Evolutionary conservation across 192 early-diverging fungal species (phyloP).

Genomic region (Entomortierella lignicola): DNA sequence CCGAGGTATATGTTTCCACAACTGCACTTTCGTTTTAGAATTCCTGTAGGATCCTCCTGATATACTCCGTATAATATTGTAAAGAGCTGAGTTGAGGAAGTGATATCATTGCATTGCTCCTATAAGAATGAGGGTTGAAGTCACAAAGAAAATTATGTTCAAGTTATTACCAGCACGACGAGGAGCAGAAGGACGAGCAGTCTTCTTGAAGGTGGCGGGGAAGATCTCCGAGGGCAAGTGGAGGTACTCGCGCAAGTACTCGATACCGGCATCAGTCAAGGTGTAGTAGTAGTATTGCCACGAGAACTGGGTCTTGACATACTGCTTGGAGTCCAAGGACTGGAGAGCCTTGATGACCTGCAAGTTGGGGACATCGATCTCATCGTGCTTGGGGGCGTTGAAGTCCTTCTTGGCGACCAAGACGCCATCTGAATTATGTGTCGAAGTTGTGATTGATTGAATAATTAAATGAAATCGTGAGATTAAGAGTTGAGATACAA

Average conservation of each 20-base stretch:
- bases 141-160: background rate
- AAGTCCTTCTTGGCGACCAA: slow-evolving; percentile 99
- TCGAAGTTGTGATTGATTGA: background rate
- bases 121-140: background rate
- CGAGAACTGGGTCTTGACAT: slow-evolving; percentile 97
- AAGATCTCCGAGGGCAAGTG: slow-evolving; percentile 98
- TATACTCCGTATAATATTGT: no score
- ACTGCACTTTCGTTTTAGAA: no score
- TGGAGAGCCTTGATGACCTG: slow-evolving; percentile 99
- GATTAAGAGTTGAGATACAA: no score
- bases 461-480: background rate
- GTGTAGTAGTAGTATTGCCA: slow-evolving; percentile 99
- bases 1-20: no score
- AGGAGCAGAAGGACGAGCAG: slow-evolving; percentile 80
- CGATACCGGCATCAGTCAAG: slow-evolving; percentile 97
- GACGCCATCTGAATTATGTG: slow-evolving; percentile 83
- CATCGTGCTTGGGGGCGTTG: slow-evolving; percentile 94
- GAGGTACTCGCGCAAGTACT: slow-evolving; percentile 96
- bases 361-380: slow-evolving; percentile 97
- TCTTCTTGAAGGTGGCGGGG: slow-evolving; percentile 97
- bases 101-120: background rate
- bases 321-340: slow-evolving; percentile 93
- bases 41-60: no score
- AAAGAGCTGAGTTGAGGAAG: no score
- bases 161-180: slow-evolving; percentile 70